Conservation (phyloP, 495 filamentous ascomycete species). For the Penicillium nucicola region DNA sequence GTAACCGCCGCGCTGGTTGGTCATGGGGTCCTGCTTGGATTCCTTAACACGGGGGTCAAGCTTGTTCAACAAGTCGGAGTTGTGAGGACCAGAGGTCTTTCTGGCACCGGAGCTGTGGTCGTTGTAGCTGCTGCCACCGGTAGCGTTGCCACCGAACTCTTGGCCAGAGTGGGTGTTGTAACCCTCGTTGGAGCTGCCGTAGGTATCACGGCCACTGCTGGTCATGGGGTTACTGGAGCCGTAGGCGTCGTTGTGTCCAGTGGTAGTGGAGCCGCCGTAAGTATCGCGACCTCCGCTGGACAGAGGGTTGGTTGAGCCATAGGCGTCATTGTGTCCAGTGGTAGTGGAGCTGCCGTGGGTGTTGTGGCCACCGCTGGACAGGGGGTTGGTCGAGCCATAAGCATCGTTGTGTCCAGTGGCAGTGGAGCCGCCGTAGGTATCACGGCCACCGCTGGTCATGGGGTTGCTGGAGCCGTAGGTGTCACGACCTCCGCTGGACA, state of each 20-base stretch:
- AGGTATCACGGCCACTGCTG: not conserved
- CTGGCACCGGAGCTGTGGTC: not conserved
- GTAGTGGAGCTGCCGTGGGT: too few species aligned
- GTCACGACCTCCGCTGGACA: not conserved
- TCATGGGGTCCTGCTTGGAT: not conserved
- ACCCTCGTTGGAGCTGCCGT: conserved; percentile 5
- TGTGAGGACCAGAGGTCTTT: conserved; percentile 27
- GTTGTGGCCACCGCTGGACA: too few species aligned
- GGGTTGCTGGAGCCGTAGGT: conserved; percentile 12
- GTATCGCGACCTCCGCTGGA: not conserved
- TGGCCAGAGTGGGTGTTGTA: conserved; percentile 20
- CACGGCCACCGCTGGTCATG: too few species aligned
- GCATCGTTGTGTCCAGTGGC: too few species aligned
- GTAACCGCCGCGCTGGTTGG: not conserved
- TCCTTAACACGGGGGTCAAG: conserved; percentile 48
- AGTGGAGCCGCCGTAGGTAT: too few species aligned
- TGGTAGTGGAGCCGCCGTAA: conserved; percentile 3
- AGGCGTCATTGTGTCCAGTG: too few species aligned
- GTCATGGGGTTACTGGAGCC: not conserved
- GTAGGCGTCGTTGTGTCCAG: not conserved
- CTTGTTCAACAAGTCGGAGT: conserved; percentile 41
- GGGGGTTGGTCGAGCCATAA: conserved; percentile 10
- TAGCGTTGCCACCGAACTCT: conserved; percentile 25
- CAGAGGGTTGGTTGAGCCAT: not conserved
- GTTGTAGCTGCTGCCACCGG: conserved; percentile 32